Evolutionary conservation across 2,329 filamentous ascomycete genomes (phyloP).

Genomic region (Chaetomium sp.): DNA sequence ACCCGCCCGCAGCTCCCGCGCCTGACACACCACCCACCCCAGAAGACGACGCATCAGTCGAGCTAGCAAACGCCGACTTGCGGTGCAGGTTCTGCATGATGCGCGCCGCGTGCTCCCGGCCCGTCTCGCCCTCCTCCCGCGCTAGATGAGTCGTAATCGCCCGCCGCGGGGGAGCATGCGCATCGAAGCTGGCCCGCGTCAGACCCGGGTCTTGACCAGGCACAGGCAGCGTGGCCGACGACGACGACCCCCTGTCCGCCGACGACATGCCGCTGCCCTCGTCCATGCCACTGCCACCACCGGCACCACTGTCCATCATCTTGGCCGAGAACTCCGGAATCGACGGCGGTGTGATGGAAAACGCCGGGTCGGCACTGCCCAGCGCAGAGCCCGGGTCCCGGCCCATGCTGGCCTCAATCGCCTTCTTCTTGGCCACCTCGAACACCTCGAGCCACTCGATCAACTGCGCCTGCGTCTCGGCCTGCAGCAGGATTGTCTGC

Average conservation of each 20-base stretch:
- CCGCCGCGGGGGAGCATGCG: slow-evolving; percentile 39
- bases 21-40: slow-evolving; percentile 30
- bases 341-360: slow-evolving; percentile 82
- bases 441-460: slow-evolving; percentile 92
- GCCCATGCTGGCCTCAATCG: slow-evolving; percentile 66
- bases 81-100: slow-evolving; percentile 91
- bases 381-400: slow-evolving; percentile 41
- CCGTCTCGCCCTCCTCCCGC: slow-evolving; percentile 64
- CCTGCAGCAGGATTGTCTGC: slow-evolving; percentile 79
- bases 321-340: slow-evolving; percentile 88
- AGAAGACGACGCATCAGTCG: slow-evolving; percentile 32
- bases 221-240: slow-evolving; percentile 49
- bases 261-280: no score
- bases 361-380: slow-evolving; percentile 63
- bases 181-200: slow-evolving; percentile 65
- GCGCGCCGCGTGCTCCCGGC: slow-evolving; percentile 73
- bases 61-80: slow-evolving; percentile 56
- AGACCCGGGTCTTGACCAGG: slow-evolving; percentile 53
- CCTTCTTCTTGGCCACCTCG: slow-evolving; percentile 87
- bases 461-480: slow-evolving; percentile 87
- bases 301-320: slow-evolving; percentile 34
- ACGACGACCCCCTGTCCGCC: no score
- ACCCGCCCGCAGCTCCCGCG: no score
- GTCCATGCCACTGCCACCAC: no score
- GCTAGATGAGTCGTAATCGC: slow-evolving; percentile 49